Base-by-base conservation (phyloP, 78 protist genomes). In the Thecamonas trahens region DNA sequence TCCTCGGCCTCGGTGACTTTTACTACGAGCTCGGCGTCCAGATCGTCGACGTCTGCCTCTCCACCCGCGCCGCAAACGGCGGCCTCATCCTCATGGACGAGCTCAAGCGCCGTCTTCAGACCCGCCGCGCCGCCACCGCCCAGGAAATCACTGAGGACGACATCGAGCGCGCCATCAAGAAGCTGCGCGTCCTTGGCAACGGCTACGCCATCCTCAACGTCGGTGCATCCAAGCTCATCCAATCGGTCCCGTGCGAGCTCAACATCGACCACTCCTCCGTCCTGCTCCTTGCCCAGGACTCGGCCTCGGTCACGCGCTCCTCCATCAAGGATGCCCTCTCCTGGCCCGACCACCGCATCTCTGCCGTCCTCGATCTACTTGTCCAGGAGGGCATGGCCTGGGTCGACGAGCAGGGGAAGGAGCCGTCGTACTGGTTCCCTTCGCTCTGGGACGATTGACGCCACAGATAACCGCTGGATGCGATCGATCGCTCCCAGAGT, bases 1-100 rank as follows among this genome's bases (percentile, higher is more conserved):
- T 84, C 17, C 79, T 95, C 1, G 98, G 98, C 11, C 79, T 95
- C 22, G 98, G 98, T 14, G 94, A 91, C 49, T 95, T 95, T 45
- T 95, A 91, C 76, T 92, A 87, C 67, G 90, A 91, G 26, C 76
- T 95, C 6, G 94, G 87, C 32, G 95, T 95, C 13, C 95, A 95
- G 76, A 79, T 91, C 18, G 72, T 88, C 11, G 91, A 85, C 11
- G 82, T 91, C 9, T 93, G 97, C 75, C 37, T 91, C 11, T 47
- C 49, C 34, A 82, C 92, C 15, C 70, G 93, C 14, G 20, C 66
- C 13, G 49, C 47, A 8, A 87, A 91, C 69, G 98, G 98, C 26
- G 98, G 98, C 13, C 42, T 93, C 28, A 76, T 90, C 2, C 83
- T 67, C n/a, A 20, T 88, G 32, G 39, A 32, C n/a, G 80, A 76